Evolutionary conservation across 2,329 filamentous ascomycete species (phyloP), one percentile per base, ranked within the genome.

Genomic region (Cladosporium velox): DNA sequence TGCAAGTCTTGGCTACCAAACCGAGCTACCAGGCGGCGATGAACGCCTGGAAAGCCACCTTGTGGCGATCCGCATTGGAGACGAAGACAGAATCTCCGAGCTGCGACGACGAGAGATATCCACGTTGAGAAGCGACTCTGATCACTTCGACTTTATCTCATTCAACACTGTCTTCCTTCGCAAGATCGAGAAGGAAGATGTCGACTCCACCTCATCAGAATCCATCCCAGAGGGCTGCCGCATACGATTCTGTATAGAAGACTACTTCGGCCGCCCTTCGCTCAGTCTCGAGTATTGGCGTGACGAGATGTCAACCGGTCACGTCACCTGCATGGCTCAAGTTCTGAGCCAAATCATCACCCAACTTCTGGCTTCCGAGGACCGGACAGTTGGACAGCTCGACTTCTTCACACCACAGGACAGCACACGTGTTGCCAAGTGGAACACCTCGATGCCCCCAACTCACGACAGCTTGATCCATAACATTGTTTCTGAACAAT

Each of bases 321-420:
- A 64, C 11, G 61, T 64, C 26, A 64, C 61, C 4, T 64, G 61
- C n/a, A 64, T 64, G 34, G 51, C 61, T 47, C 61, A 64, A 47
- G 61, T 64, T 15, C 6, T 64, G 34, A 57, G 61, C 35, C 51
- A 64, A 15, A 44, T 64, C 35, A 64, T 57, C 32, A 49, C 18
- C 24, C 61, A 64, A 49, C 26, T 64, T 14, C 61, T 64, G 51
- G 28, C 63, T 32, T 49, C 26, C 15, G 54, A 58, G 12, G 54
- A 49, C 26, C 57, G 63, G 6, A 44, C 32, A 32, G 15, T 65
- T 4, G 55, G 55, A 30, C 35, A 59, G 15, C 67, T 65, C 30
- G 63, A 65, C 47, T 65, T 38, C 18, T 65, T 65, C 57, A 65
- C 63, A 4, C 63, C 63, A 28, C 63, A 64, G 38, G 61, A 64